Evolutionary conservation across 768 basidiomycete species (phyloP).

Genomic region (Mycena rosella): DNA sequence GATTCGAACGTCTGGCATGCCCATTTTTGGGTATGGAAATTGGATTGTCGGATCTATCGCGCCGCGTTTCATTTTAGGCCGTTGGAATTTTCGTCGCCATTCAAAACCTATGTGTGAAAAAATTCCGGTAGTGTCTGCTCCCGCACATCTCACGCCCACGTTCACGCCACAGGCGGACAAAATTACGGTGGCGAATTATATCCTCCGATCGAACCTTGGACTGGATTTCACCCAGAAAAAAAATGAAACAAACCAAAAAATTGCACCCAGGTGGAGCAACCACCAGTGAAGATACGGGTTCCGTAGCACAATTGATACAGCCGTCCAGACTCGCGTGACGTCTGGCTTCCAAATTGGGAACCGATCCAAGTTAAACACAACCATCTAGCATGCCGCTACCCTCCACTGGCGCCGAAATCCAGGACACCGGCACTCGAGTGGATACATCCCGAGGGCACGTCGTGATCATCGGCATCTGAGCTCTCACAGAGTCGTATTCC

Average conservation of each 20-base stretch:
- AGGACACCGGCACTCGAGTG: conserved; percentile 63
- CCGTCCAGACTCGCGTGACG: neutral
- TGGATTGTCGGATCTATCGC: neutral
- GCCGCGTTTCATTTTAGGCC: neutral
- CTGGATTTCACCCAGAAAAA: too few relatives aligned
- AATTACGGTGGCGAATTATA: too few relatives aligned
- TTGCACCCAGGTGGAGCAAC: too few relatives aligned
- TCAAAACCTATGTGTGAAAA: neutral
- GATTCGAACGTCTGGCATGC: neutral
- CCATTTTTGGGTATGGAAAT: neutral
- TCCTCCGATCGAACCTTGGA: too few relatives aligned
- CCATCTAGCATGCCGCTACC: conserved; percentile 2
- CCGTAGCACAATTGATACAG: neutral
- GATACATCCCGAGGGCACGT: conserved; percentile 44
- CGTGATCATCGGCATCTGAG: conserved; percentile 49
- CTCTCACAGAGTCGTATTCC: conserved; percentile 4
- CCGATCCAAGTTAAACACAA: conserved; percentile 15
- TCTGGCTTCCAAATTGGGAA: conserved; percentile 3
- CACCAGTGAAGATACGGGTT: too few relatives aligned
- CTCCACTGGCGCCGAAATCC: conserved; percentile 62
- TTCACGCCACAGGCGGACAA: too few relatives aligned
- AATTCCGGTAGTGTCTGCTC: neutral
- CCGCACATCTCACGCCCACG: neutral
- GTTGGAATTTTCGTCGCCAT: neutral
- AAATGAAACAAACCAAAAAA: too few relatives aligned